Percentiles rank a stretch among this genome's conserved stretches.
phyloP scores from a whole-genome alignment of 148 eudicot genomes.

The Fagopyrum esculentum region DNA sequence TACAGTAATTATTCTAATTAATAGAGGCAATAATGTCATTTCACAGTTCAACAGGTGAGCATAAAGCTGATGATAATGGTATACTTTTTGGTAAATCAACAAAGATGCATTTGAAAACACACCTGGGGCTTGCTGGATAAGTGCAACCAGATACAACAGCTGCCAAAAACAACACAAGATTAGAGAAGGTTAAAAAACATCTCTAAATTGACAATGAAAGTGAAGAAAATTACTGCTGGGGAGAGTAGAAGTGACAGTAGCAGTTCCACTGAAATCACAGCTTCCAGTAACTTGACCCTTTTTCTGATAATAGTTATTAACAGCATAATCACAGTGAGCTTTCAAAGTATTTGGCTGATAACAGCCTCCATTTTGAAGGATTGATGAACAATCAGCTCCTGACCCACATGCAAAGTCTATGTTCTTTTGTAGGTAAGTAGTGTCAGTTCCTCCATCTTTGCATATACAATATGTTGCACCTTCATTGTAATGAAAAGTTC shows the following conservation, averaged over 20 bases:
- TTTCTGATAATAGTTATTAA: constrained; percentile 60
- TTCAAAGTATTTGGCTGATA: constrained; percentile 50
- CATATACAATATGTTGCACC: constrained; percentile 70
- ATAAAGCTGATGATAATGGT: not conserved
- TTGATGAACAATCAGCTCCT: constrained; percentile 58
- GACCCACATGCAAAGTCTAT: constrained; percentile 79
- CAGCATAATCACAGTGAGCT: constrained; percentile 70
- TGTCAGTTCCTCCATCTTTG: constrained; percentile 34
- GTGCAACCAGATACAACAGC: constrained; percentile 43
- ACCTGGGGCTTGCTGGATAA: constrained; percentile 30
- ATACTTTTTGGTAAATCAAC: not conserved
- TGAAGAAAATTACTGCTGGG: constrained; percentile 15
- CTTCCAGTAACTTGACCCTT: constrained; percentile 33
- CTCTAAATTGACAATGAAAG: not conserved
- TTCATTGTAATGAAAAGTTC: not conserved
- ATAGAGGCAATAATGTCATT: not conserved
- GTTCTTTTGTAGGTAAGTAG: constrained; percentile 37
- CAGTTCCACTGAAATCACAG: constrained; percentile 65
- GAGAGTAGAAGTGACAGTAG: constrained; percentile 23
- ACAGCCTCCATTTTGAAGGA: constrained; percentile 47
- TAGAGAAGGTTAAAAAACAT: not conserved
- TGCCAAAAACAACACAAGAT: constrained; percentile 23
- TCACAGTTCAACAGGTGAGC: not conserved
- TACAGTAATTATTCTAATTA: not conserved
- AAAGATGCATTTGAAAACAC: not conserved